phyloP scores from a whole-genome alignment of 768 basidiomycete genomes.

The Lactifluus hygrophoroides region DNA sequence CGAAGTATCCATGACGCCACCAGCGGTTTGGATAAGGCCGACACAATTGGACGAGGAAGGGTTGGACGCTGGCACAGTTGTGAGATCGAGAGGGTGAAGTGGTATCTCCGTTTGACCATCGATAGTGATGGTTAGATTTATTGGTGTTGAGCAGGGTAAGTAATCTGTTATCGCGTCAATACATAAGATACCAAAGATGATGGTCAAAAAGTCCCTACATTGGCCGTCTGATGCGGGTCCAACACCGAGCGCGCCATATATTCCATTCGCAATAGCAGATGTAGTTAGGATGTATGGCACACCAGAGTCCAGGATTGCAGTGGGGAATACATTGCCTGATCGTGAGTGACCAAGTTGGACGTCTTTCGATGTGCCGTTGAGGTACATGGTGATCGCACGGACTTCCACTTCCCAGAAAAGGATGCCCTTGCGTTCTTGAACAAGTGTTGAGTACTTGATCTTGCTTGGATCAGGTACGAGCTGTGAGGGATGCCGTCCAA shows the following conservation, averaged over 20 bases:
- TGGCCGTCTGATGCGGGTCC: constrained; percentile 49
- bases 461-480: constrained; percentile 45
- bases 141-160: constrained; percentile 58
- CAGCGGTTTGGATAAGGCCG: constrained; percentile 59
- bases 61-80: constrained; percentile 37
- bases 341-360: constrained; percentile 36
- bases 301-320: constrained; percentile 67
- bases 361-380: constrained; percentile 33
- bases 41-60: constrained; percentile 42
- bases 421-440: constrained; percentile 33
- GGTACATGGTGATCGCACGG: constrained; percentile 52
- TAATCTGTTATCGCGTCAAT: constrained; percentile 43
- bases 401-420: constrained; percentile 59
- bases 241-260: constrained; percentile 69
- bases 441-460: constrained; percentile 42
- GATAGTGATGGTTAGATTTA: constrained; percentile 65
- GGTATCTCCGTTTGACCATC: constrained; percentile 48
- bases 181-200: neutral
- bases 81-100: constrained; percentile 70
- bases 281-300: constrained; percentile 60
- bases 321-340: constrained; percentile 39
- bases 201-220: constrained; percentile 41
- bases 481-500: constrained; percentile 54
- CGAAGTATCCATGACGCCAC: constrained; percentile 32
- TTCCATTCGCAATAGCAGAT: constrained; percentile 53